phyloP scores from a whole-genome alignment of 2,329 filamentous ascomycete species.

The Ascochyta viciae-villosae region DNA sequence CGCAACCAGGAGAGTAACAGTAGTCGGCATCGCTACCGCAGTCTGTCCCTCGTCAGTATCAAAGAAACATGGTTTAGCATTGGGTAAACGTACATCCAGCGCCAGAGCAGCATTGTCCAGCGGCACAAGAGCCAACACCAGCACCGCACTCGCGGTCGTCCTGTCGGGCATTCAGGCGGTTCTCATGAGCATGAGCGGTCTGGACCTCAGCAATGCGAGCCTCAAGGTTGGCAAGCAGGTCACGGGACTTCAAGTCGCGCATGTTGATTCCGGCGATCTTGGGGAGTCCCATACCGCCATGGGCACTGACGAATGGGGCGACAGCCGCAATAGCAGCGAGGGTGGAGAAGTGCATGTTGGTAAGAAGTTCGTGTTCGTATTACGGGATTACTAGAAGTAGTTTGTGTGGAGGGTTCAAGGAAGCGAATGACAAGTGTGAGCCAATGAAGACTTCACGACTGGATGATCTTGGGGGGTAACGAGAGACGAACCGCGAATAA shows the following conservation, averaged over 20 bases:
- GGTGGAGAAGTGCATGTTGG: conserved; percentile 45
- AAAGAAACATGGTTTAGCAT: background rate
- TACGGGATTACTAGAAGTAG: conserved; percentile 31
- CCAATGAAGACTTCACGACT: conserved; percentile 36
- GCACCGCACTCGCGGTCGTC: conserved; percentile 45
- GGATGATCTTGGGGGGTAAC: conserved; percentile 28
- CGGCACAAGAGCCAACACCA: conserved; percentile 37
- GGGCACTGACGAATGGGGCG: conserved; percentile 40
- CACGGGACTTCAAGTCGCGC: conserved; percentile 44
- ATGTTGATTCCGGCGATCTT: conserved; percentile 46
- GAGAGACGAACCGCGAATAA: conserved; percentile 25
- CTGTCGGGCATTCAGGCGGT: conserved; percentile 35
- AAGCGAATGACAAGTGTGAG: conserved; percentile 45
- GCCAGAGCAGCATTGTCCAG: conserved; percentile 46
- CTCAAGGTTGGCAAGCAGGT: conserved; percentile 39
- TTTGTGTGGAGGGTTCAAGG: conserved; percentile 18
- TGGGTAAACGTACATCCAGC: conserved; percentile 36
- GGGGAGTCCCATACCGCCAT: conserved; percentile 39
- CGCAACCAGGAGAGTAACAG: conserved; percentile 68
- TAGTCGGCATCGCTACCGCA: conserved; percentile 63
- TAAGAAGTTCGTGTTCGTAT: conserved; percentile 26
- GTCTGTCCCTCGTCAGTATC: conserved; percentile 40
- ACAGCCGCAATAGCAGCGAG: conserved; percentile 40
- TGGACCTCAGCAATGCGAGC: conserved; percentile 35
- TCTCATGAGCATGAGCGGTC: conserved; percentile 27